Evolutionary conservation across 2,329 filamentous ascomycete genomes (phyloP), one percentile per base, ranked within the genome.

Genomic region (Fusarium pseudoanthophilum): DNA sequence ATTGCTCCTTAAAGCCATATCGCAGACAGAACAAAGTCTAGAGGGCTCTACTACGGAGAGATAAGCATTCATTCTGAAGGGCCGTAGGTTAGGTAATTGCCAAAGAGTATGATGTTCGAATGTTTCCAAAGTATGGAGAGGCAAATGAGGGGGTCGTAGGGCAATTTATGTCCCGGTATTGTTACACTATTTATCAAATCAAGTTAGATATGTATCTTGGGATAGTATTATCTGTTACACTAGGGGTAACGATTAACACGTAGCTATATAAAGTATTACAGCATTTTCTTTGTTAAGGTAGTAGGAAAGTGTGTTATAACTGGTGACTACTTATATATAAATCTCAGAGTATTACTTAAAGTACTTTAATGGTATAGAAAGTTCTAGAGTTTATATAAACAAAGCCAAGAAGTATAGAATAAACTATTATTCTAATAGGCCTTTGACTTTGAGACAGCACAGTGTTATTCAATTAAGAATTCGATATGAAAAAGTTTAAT

Each of bases 61-160:
- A 30, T 15, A 2, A 16, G 5, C 0, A n/a, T 18, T 6, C 53
- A 45, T 57, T 11, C 6, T 15, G 6, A 15, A 18, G 7, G 5
- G 11, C 2, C 3, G 14, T 2, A 18, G 34, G 6, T 20, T 8
- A 10, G 24, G 34, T 5, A 2, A 37, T 5, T 28, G 24, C 5
- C 4, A 11, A 14, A 11, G 5, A 34, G 20, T 7, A n/a, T n/a
- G 11, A 8, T 30, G 26, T 11, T 20, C 21, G 45, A 30, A 11
- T n/a, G 26, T 14, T 48, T 2, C 21, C 1, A 26, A 48, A 48
- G 14, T 16, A 30, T 28, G 30, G 14, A 37, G 3, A 26, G 0
- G 2, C 4, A 51, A 18, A 34, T 51, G 48, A 51, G 48, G 48
- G 48, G 48, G 15, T 32, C 0, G 8, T 20, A 4, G 21, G 4